Percentiles rank a stretch among this genome's conserved stretches.
phyloP scores from a whole-genome alignment of 2,329 filamentous ascomycete genomes.

The Fusarium papillatum region DNA sequence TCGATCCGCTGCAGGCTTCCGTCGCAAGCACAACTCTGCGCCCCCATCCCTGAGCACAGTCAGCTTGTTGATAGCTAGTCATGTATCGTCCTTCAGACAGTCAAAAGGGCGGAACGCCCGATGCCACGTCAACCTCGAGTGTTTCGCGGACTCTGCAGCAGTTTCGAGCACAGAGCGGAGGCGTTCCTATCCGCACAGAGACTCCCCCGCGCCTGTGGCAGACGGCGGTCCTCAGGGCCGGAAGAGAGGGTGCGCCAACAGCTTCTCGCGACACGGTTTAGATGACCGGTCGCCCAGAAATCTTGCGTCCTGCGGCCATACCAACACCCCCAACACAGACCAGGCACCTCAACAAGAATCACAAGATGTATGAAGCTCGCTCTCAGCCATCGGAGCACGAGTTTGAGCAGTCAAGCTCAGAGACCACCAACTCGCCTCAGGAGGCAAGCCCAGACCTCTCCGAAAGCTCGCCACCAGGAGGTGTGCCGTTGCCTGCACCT shows the following conservation, averaged over 20 bases:
- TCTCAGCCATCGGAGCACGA: not conserved
- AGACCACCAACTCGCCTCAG: slow-evolving; percentile 21
- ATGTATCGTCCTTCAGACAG: slow-evolving; percentile 11
- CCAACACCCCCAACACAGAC: not conserved
- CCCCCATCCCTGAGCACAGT: not conserved
- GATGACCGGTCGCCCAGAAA: slow-evolving; percentile 6
- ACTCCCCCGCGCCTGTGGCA: slow-evolving; percentile 11
- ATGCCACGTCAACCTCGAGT: slow-evolving; percentile 7
- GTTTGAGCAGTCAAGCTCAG: not conserved
- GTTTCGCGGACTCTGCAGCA: slow-evolving; percentile 13
- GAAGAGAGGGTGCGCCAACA: not conserved
- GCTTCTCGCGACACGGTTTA: slow-evolving; percentile 4
- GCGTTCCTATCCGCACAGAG: not conserved
- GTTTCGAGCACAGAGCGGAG: slow-evolving; percentile 1
- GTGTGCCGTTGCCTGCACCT: slow-evolving; percentile 31
- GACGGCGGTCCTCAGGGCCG: not conserved
- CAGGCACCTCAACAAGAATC: not conserved
- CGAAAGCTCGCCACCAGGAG: not conserved
- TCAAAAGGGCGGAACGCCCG: not conserved
- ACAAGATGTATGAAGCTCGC: not conserved
- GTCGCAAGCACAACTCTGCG: not conserved
- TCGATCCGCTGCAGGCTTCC: not conserved
- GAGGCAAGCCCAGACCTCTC: not conserved
- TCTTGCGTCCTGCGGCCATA: not conserved
- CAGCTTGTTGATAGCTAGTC: not conserved